Evolutionary conservation across 2,329 filamentous ascomycete species (phyloP).

Genomic region (Mariannaea elegans): DNA sequence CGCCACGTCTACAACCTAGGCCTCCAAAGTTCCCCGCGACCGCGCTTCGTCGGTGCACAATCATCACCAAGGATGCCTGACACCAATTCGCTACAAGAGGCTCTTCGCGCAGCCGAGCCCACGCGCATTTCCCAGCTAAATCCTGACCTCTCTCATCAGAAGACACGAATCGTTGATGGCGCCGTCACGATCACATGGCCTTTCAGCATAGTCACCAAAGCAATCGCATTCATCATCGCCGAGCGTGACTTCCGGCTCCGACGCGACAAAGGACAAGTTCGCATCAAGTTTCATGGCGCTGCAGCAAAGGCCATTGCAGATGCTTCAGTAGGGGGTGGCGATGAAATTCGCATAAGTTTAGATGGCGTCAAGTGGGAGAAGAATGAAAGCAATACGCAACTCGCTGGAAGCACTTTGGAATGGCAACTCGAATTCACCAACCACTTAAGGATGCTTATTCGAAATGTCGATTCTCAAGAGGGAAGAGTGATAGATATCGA

Average conservation of each 20-base stretch:
- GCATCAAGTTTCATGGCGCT: constrained; percentile 76
- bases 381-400: constrained; percentile 56
- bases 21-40: constrained; percentile 23
- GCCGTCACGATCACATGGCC: constrained; percentile 90
- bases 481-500: constrained; percentile 63
- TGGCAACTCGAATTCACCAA: constrained; percentile 67
- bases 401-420: constrained; percentile 61
- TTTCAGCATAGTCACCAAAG: constrained; percentile 79
- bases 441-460: constrained; percentile 56
- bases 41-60: constrained; percentile 27
- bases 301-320: constrained; percentile 75
- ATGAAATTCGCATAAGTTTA: constrained; percentile 75
- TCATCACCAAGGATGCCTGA: constrained; percentile 37
- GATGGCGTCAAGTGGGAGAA: constrained; percentile 73
- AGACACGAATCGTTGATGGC: constrained; percentile 66
- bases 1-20: constrained; percentile 22
- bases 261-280: constrained; percentile 79
- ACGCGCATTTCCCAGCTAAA: constrained; percentile 66
- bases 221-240: constrained; percentile 81
- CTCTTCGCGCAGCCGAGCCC: constrained; percentile 42
- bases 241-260: constrained; percentile 87
- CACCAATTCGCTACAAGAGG: constrained; percentile 29
- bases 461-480: constrained; percentile 55
- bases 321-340: constrained; percentile 78
- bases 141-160: constrained; percentile 55